phyloP scores from a whole-genome alignment of 768 basidiomycete genomes.

The Paxillus ammoniavirescens region DNA sequence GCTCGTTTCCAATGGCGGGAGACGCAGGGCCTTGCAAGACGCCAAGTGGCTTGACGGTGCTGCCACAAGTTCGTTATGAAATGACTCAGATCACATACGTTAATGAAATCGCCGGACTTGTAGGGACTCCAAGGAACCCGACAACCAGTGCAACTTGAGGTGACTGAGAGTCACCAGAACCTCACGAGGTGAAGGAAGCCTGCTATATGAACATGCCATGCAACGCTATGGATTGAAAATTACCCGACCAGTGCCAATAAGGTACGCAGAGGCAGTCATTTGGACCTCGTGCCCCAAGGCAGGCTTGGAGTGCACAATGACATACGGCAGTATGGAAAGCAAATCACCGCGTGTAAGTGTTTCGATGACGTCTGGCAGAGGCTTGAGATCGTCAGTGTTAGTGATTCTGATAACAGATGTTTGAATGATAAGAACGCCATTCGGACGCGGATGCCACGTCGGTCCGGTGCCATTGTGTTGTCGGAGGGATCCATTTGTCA shows the following conservation, averaged over 20 bases:
- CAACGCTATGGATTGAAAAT: slow-evolving; percentile 5
- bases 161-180: not conserved
- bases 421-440: slow-evolving; percentile 5
- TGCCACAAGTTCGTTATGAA: slow-evolving; percentile 12
- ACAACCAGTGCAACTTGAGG: slow-evolving; percentile 4
- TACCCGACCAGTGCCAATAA: slow-evolving; percentile 11
- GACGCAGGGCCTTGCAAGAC: not conserved
- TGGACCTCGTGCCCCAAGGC: slow-evolving; percentile 17
- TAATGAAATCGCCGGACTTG: not conserved
- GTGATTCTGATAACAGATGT: slow-evolving; percentile 9
- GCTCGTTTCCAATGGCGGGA: not conserved
- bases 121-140: slow-evolving; percentile 4
- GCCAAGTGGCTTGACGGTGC: slow-evolving; percentile 1
- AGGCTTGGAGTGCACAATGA: slow-evolving; percentile 12
- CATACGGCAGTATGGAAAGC: slow-evolving; percentile 16
- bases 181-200: slow-evolving; percentile 5
- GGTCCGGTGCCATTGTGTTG: not conserved
- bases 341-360: slow-evolving; percentile 13
- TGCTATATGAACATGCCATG: not conserved
- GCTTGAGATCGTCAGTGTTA: slow-evolving; percentile 7
- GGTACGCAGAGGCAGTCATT: slow-evolving; percentile 17
- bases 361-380: slow-evolving; percentile 15
- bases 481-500: not conserved
- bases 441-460: not conserved
- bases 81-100: not conserved